These are phyloP conservation scores for Venturia carpophila DNA, from an alignment of 2,329 filamentous ascomycete species.

Conservation along the genomic window DNA sequence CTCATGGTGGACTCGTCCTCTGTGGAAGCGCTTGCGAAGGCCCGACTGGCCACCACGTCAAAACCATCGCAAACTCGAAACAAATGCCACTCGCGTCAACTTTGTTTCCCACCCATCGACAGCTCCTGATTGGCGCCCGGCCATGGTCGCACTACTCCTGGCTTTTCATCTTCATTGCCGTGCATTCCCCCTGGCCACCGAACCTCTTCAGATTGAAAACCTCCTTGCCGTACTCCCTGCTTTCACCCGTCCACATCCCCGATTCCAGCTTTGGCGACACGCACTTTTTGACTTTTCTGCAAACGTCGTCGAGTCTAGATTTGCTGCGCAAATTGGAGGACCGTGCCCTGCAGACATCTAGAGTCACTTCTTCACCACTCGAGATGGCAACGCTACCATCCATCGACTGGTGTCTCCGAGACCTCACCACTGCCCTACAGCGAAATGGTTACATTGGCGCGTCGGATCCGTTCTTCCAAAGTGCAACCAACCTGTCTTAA, in stretches of 20 bases:
- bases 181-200: not conserved
- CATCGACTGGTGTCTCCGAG: not conserved
- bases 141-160: not conserved
- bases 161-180: not conserved
- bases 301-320: not conserved
- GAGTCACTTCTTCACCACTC: too few species aligned
- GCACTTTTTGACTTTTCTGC: too few species aligned
- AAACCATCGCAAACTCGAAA: not conserved
- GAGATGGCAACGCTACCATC: too few species aligned
- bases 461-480: not conserved
- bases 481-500: conserved; percentile 1
- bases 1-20: not conserved
- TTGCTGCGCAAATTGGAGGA: conserved; percentile 1
- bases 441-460: conserved; percentile 9
- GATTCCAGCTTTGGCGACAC: not conserved
- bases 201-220: conserved; percentile 5
- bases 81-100: not conserved
- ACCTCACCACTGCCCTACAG: not conserved
- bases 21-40: not conserved
- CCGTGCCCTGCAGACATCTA: not conserved
- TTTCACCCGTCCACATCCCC: not conserved
- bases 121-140: not conserved
- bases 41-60: not conserved
- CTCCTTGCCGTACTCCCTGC: not conserved
- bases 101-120: not conserved